Conservation (phyloP, 192 early-diverging fungal species). For the Chytriomyces confervae region DNA sequence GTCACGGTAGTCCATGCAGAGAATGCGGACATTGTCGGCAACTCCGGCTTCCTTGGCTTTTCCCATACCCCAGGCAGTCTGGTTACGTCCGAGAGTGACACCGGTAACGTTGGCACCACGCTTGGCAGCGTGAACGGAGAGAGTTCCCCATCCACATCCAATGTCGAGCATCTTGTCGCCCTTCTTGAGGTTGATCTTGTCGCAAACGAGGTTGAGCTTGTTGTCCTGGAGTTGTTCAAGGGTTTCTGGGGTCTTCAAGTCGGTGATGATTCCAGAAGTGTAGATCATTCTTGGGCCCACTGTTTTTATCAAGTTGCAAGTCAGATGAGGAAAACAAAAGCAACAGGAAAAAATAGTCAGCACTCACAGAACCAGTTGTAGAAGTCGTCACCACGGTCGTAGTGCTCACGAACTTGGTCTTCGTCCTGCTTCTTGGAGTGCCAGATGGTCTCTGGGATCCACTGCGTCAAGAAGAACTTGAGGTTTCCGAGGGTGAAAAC, state of each 20-base stretch:
- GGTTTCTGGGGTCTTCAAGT: constrained; percentile 74
- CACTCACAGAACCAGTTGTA: constrained; percentile 84
- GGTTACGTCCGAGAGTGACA: constrained; percentile 92
- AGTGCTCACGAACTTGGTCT: constrained; percentile 96
- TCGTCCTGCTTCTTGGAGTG: constrained; percentile 98
- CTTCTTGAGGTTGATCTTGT: constrained; percentile 80
- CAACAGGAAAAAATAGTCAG: background rate
- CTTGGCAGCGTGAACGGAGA: constrained; percentile 88
- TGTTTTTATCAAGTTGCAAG: constrained; percentile 18
- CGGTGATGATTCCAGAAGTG: constrained; percentile 91
- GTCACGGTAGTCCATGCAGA: constrained; percentile 98
- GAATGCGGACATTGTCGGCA: constrained; percentile 73
- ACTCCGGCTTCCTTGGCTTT: constrained; percentile 85
- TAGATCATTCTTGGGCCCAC: constrained; percentile 95
- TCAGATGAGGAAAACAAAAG: background rate
- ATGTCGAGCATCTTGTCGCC: constrained; percentile 95
- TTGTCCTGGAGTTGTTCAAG: constrained; percentile 95
- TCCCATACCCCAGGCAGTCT: constrained; percentile 86
- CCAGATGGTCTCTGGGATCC: constrained; percentile 97
- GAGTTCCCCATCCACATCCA: constrained; percentile 98
- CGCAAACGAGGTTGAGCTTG: constrained; percentile 90
- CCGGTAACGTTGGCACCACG: constrained; percentile 89
- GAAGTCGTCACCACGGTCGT: constrained; percentile 99
- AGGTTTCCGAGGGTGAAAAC: constrained; percentile 81
- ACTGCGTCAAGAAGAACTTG: constrained; percentile 93